phyloP scores from a whole-genome alignment of 2,329 filamentous ascomycete species.

The Ilyonectria destructans region DNA sequence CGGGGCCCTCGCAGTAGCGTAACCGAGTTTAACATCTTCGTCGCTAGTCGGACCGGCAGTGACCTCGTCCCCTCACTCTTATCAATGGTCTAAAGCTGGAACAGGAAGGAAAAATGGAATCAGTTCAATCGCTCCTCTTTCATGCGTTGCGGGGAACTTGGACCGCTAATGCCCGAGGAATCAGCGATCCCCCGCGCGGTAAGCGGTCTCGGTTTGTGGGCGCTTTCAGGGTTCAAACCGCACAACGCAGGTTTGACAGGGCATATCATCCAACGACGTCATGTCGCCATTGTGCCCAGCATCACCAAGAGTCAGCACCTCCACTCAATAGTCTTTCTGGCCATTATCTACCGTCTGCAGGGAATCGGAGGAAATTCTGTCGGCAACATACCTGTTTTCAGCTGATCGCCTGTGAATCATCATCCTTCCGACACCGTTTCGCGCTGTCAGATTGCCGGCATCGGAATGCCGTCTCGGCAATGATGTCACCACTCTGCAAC shows the following conservation, averaged over 20 bases:
- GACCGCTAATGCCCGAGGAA: conserved; percentile 1
- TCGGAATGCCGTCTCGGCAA: not conserved
- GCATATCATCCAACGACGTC: not conserved
- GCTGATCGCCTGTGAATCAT: not conserved
- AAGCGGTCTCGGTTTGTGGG: not conserved
- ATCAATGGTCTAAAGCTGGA: not conserved
- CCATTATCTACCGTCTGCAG: not conserved
- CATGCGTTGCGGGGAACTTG: conserved; percentile 1
- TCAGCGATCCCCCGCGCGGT: not conserved
- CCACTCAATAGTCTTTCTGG: no score
- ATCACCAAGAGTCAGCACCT: not conserved
- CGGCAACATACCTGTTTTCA: not conserved
- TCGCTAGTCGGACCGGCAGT: not conserved
- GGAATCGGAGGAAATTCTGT: not conserved
- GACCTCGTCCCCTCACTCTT: not conserved
- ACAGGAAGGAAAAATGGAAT: not conserved
- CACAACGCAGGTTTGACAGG: not conserved
- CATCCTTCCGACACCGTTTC: not conserved
- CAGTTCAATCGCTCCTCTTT: not conserved
- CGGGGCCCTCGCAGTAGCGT: conserved; percentile 5
- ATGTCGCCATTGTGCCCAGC: not conserved
- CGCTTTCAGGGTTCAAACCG: not conserved
- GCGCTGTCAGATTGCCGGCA: conserved; percentile 7
- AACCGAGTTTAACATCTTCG: not conserved
- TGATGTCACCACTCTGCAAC: conserved; percentile 9